Conservation (phyloP, 805 yeast genomes). For the Lachancea kluyveri region DNA sequence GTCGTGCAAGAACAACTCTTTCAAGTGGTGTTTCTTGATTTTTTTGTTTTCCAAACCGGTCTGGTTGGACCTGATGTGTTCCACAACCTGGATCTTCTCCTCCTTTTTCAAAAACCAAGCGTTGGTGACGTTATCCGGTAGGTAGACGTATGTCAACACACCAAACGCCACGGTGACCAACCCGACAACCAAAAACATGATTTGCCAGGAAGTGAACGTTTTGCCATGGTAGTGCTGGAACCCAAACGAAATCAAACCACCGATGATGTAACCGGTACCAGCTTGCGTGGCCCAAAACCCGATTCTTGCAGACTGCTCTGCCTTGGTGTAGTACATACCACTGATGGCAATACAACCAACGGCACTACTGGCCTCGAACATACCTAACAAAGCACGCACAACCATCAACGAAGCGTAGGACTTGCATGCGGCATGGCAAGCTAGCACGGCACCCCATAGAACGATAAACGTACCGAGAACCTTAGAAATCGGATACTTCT, state of each 20-base stretch:
- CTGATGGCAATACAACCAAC: constrained; percentile 53
- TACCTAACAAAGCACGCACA: constrained; percentile 47
- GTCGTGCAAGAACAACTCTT: constrained; percentile 41
- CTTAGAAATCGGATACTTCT: constrained; percentile 48
- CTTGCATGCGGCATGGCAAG: constrained; percentile 46
- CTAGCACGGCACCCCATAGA: constrained; percentile 49
- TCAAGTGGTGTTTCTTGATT: constrained; percentile 40
- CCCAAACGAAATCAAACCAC: constrained; percentile 43
- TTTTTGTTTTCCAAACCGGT: constrained; percentile 46
- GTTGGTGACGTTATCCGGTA: constrained; percentile 45
- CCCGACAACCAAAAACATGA: constrained; percentile 53
- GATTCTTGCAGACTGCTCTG: constrained; percentile 46
- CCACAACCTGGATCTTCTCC: constrained; percentile 41
- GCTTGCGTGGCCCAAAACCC: constrained; percentile 56
- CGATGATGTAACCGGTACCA: constrained; percentile 42
- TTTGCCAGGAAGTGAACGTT: constrained; percentile 50
- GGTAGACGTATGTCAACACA: constrained; percentile 33
- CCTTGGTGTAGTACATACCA: constrained; percentile 55
- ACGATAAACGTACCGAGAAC: constrained; percentile 41
- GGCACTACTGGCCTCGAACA: constrained; percentile 49
- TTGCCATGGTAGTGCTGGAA: constrained; percentile 45
- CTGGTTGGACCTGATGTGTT: constrained; percentile 41
- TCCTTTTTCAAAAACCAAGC: constrained; percentile 36
- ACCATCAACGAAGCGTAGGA: constrained; percentile 49
- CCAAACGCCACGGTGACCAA: constrained; percentile 47